Percentiles rank a stretch among this genome's conserved stretches.
Conservation (phyloP, 106 monocot genomes). For the Cymbidium sinense region DNA sequence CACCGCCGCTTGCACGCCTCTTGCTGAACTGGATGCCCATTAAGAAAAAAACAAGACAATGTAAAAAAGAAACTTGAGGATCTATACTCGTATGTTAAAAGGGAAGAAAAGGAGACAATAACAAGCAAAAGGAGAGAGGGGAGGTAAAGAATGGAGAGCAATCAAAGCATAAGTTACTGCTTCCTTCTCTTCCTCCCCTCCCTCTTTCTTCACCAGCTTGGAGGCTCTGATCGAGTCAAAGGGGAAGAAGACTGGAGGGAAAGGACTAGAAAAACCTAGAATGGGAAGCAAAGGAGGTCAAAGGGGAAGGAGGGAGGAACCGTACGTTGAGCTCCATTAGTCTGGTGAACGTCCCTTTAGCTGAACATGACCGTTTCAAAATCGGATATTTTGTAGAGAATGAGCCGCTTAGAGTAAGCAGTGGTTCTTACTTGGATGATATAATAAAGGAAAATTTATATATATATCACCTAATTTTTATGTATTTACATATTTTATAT, state of each 20-base stretch:
- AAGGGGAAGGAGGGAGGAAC: constrained; percentile 1
- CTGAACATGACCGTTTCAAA: too few relatives aligned
- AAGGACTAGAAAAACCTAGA: not conserved
- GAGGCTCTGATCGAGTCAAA: constrained; percentile 20
- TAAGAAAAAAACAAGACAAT: constrained; percentile 8
- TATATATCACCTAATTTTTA: too few relatives aligned
- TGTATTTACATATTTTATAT: too few relatives aligned
- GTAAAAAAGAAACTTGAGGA: not conserved
- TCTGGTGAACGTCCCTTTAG: not conserved
- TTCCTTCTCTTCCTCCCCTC: constrained; percentile 20
- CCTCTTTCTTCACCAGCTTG: constrained; percentile 9
- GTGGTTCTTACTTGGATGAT: too few relatives aligned
- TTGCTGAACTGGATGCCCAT: constrained; percentile 50
- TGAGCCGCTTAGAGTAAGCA: too few relatives aligned
- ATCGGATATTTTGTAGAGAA: too few relatives aligned
- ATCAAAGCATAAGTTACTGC: constrained; percentile 18
- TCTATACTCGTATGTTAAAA: not conserved
- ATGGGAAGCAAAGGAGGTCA: not conserved
- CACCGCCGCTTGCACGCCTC: constrained; percentile 12
- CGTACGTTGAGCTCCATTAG: not conserved
- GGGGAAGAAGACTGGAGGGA: not conserved
- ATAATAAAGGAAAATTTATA: too few relatives aligned
- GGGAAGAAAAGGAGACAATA: not conserved
- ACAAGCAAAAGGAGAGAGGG: not conserved
- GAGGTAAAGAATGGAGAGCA: constrained; percentile 23